These are phyloP conservation scores for Piedraia hortae DNA, from an alignment of 2,329 filamentous ascomycete genomes.

Conservation along the genomic window DNA sequence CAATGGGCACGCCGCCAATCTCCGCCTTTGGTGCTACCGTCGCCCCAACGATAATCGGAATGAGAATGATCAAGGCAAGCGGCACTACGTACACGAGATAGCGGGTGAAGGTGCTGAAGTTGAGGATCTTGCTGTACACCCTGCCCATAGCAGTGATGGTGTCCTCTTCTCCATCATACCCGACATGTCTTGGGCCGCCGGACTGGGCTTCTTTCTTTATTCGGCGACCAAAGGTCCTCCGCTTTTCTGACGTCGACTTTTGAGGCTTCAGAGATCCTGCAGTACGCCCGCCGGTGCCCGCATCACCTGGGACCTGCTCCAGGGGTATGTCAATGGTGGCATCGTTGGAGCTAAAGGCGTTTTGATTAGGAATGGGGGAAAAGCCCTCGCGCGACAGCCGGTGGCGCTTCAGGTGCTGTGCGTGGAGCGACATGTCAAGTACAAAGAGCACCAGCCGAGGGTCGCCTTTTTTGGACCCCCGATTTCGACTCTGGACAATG, in stretches of 20 bases:
- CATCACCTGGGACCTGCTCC: slow-evolving; percentile 24
- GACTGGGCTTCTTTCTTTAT: slow-evolving; percentile 11
- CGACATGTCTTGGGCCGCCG: slow-evolving; percentile 7
- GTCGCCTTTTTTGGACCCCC: not conserved
- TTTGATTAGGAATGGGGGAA: slow-evolving; percentile 3
- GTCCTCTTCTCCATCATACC: slow-evolving; percentile 23
- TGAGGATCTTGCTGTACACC: slow-evolving; percentile 31
- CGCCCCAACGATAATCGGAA: slow-evolving; percentile 35
- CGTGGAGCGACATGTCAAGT: slow-evolving; percentile 2
- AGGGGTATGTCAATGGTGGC: slow-evolving; percentile 34
- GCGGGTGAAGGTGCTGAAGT: slow-evolving; percentile 34
- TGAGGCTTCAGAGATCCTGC: slow-evolving; percentile 7
- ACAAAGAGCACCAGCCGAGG: not conserved
- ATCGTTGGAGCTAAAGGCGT: slow-evolving; percentile 20
- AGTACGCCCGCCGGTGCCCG: slow-evolving; percentile 13
- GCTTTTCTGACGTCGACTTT: slow-evolving; percentile 6
- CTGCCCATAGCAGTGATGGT: slow-evolving; percentile 30
- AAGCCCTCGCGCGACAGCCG: slow-evolving; percentile 11
- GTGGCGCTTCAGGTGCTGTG: slow-evolving; percentile 2
- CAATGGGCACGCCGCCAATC: slow-evolving; percentile 27
- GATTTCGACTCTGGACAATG: not conserved
- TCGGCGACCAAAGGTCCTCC: slow-evolving; percentile 12
- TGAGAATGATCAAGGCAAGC: slow-evolving; percentile 27
- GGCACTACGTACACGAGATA: slow-evolving; percentile 36
- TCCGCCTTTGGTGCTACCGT: slow-evolving; percentile 11